A percentile compares a stretch with the other conserved stretches of the same genome.
Evolutionary conservation across 192 early-diverging fungal genomes (phyloP).

Genomic region (Backusella parvicylindrica): DNA sequence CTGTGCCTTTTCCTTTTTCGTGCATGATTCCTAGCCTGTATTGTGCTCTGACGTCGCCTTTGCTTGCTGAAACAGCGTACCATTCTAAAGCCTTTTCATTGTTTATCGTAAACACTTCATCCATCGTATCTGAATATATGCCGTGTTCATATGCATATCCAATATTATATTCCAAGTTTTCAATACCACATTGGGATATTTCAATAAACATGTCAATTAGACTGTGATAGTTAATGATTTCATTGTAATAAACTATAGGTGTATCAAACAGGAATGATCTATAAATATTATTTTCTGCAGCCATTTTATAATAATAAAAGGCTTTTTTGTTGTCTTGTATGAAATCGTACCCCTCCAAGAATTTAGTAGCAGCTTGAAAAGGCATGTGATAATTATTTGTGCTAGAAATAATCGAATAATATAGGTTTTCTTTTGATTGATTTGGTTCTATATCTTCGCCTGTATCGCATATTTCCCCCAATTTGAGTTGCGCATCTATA

Average conservation of each 20-base stretch:
- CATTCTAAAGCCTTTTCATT: background rate
- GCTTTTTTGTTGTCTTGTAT: background rate
- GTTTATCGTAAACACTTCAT: background rate
- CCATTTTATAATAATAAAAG: background rate
- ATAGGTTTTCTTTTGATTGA: too few species aligned
- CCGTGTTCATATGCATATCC: background rate
- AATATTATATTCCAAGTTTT: background rate
- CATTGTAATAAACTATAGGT: background rate
- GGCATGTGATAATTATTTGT: too few species aligned
- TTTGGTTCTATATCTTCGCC: too few species aligned
- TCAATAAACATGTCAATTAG: background rate
- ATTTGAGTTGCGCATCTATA: too few species aligned
- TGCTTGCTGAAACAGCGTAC: background rate
- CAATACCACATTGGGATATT: background rate
- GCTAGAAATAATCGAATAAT: too few species aligned
- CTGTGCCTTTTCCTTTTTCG: background rate
- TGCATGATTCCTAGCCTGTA: background rate
- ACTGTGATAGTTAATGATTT: background rate
- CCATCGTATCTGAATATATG: background rate
- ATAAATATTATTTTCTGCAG: background rate
- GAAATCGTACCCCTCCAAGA: too few species aligned
- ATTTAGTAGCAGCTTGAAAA: too few species aligned
- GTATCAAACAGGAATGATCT: background rate
- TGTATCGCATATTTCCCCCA: too few species aligned
- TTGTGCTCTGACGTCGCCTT: background rate